Evolutionary conservation across 352 stramenopile species (phyloP).

Genomic region (Phytophthora tentaculata): DNA sequence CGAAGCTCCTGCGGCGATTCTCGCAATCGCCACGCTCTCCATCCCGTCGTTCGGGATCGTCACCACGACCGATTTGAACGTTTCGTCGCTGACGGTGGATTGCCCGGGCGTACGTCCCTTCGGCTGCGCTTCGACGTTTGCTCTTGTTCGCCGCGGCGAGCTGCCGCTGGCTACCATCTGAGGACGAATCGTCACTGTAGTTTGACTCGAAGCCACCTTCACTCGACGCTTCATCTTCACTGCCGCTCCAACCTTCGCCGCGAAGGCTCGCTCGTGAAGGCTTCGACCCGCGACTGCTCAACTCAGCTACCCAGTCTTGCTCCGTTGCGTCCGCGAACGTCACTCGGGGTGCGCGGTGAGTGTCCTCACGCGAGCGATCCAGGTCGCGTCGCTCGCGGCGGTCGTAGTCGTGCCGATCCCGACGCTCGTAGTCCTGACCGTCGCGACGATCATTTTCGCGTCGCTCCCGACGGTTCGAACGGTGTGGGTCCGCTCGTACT

Average conservation of each 20-base stretch:
- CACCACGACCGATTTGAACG: too few relatives aligned
- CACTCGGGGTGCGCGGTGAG: background rate
- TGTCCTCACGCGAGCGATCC: background rate
- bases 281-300: background rate
- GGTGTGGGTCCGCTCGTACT: background rate
- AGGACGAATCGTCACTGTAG: background rate
- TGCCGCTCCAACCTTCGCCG: too few relatives aligned
- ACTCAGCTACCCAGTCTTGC: background rate
- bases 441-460: background rate
- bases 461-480: background rate
- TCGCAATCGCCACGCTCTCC: too few relatives aligned
- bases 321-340: too few relatives aligned
- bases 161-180: background rate
- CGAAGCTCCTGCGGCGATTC: background rate
- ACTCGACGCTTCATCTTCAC: background rate
- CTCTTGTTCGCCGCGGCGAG: background rate
- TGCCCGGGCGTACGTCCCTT: background rate
- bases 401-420: too few relatives aligned
- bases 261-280: background rate
- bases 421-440: too few relatives aligned
- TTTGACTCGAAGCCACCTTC: background rate
- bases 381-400: background rate
- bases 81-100: too few relatives aligned
- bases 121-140: background rate
- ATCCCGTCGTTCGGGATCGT: too few relatives aligned